A percentile compares a stretch with the other conserved stretches of the same genome.
Evolutionary conservation across 306 rosid species (phyloP).

Genomic region (Inga leiocalycina): DNA sequence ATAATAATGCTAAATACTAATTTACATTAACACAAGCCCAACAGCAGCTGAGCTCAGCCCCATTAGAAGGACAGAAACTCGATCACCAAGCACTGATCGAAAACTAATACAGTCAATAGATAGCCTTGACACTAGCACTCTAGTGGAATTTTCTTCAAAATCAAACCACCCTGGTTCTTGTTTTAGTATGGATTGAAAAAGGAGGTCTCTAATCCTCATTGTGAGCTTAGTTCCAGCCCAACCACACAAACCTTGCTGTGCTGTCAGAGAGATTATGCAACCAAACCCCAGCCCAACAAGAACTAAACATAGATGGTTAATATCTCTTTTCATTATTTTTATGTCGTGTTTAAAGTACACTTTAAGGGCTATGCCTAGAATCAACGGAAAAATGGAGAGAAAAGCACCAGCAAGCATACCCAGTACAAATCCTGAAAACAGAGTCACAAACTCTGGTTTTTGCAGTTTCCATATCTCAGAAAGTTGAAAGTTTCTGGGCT

Average conservation of each 20-base stretch:
- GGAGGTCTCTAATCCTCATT: conserved; percentile 70
- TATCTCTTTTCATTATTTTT: conserved; percentile 45
- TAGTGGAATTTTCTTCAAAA: conserved; percentile 76
- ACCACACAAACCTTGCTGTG: conserved; percentile 92
- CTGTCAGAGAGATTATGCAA: conserved; percentile 78
- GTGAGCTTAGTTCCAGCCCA: conserved; percentile 95
- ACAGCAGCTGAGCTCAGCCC: conserved; percentile 81
- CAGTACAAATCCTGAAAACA: conserved; percentile 63
- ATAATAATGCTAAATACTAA: no score
- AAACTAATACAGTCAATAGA: conserved; percentile 66
- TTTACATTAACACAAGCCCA: no score
- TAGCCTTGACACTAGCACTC: conserved; percentile 76
- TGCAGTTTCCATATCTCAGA: conserved; percentile 73
- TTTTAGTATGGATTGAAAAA: conserved; percentile 73
- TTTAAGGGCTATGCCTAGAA: conserved; percentile 67
- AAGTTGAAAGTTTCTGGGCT: conserved; percentile 42
- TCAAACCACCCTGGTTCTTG: conserved; percentile 99
- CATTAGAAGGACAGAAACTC: conserved; percentile 85
- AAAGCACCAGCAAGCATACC: conserved; percentile 83
- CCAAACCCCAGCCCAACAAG: conserved; percentile 85
- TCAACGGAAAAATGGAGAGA: conserved; percentile 72
- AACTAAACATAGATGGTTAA: conserved; percentile 61
- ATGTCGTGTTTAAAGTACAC: conserved; percentile 50
- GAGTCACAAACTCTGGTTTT: conserved; percentile 61
- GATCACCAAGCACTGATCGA: conserved; percentile 74